Percentiles rank a stretch among this genome's conserved stretches.
phyloP scores from a whole-genome alignment of 2,329 filamentous ascomycete species.

The Aspergillus texensis region DNA sequence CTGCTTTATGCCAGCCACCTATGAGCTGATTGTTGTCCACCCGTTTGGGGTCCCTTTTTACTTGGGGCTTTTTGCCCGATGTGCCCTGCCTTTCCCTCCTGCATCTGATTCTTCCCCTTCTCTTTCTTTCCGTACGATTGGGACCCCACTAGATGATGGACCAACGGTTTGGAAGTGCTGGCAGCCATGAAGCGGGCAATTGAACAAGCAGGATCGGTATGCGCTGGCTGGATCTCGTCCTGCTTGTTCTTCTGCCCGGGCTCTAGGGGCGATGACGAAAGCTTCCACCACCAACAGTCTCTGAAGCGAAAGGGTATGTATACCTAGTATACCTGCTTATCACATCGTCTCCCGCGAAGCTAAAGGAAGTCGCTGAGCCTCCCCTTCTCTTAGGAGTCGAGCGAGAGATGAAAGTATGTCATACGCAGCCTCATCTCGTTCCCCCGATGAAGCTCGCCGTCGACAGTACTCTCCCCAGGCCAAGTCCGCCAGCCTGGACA shows the following conservation, averaged over 20 bases:
- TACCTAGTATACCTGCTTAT: not conserved
- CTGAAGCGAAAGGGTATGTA: conserved; percentile 24
- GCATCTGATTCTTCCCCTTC: conserved; percentile 7
- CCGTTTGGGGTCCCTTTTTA: not conserved
- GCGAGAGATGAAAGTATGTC: conserved; percentile 48
- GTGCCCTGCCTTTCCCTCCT: not conserved
- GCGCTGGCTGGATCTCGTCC: conserved; percentile 44
- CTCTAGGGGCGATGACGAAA: conserved; percentile 27
- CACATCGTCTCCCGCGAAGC: not conserved
- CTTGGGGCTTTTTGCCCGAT: not conserved
- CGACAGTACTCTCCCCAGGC: conserved; percentile 44
- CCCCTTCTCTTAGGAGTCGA: conserved; percentile 36
- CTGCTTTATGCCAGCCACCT: not conserved
- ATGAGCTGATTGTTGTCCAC: conserved; percentile 1
- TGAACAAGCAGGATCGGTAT: conserved; percentile 43
- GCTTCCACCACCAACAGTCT: conserved; percentile 26
- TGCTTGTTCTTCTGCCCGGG: conserved; percentile 40
- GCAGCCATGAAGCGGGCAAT: conserved; percentile 40
- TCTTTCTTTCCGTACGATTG: conserved; percentile 10
- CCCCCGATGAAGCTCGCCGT: conserved; percentile 50
- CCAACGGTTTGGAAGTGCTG: conserved; percentile 31
- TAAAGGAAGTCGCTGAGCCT: conserved; percentile 8
- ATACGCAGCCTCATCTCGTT: conserved; percentile 50
- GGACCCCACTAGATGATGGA: conserved; percentile 32
- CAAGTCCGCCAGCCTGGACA: conserved; percentile 31